Percentiles rank a stretch among this genome's conserved stretches.
phyloP scores from a whole-genome alignment of 2,329 filamentous ascomycete species.

The Aspergillus piperis region DNA sequence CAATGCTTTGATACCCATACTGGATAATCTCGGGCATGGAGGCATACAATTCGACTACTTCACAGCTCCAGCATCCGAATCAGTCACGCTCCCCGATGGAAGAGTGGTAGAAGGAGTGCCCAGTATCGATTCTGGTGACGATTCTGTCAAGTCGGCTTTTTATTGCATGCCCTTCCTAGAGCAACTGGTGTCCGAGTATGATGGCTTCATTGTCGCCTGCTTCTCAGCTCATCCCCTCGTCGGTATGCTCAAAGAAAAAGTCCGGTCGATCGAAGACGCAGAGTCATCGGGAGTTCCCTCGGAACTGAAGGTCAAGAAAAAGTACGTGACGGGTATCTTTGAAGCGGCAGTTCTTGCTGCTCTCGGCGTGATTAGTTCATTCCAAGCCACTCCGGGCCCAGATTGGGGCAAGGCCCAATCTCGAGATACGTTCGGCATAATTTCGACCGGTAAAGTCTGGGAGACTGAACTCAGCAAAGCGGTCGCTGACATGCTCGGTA shows the following conservation, averaged over 20 bases:
- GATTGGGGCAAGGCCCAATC: conserved; percentile 41
- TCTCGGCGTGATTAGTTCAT: conserved; percentile 56
- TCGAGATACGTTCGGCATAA: conserved; percentile 70
- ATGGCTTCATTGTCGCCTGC: conserved; percentile 84
- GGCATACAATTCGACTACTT: conserved; percentile 44
- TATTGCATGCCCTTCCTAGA: conserved; percentile 62
- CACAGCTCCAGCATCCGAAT: conserved; percentile 37
- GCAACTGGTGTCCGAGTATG: conserved; percentile 48
- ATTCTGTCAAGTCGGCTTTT: conserved; percentile 64
- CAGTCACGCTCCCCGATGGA: conserved; percentile 34
- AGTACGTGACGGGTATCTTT: conserved; percentile 78
- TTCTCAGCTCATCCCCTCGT: conserved; percentile 85
- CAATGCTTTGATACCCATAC: conserved; percentile 42
- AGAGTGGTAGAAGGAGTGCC: conserved; percentile 55
- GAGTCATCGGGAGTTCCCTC: conserved; percentile 27
- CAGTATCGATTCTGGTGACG: conserved; percentile 76
- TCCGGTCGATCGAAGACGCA: conserved; percentile 28
- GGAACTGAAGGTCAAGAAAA: conserved; percentile 32
- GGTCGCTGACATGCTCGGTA: conserved; percentile 65
- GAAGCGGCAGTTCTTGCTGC: conserved; percentile 74
- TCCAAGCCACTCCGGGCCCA: conserved; percentile 27
- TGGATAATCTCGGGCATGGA: conserved; percentile 38
- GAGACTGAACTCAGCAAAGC: conserved; percentile 69
- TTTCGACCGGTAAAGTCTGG: conserved; percentile 86
- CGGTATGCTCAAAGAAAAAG: conserved; percentile 54